These are phyloP conservation scores for Neolentinus lepideus DNA, from an alignment of 1,284 basidiomycete species.

Conservation along the genomic window DNA sequence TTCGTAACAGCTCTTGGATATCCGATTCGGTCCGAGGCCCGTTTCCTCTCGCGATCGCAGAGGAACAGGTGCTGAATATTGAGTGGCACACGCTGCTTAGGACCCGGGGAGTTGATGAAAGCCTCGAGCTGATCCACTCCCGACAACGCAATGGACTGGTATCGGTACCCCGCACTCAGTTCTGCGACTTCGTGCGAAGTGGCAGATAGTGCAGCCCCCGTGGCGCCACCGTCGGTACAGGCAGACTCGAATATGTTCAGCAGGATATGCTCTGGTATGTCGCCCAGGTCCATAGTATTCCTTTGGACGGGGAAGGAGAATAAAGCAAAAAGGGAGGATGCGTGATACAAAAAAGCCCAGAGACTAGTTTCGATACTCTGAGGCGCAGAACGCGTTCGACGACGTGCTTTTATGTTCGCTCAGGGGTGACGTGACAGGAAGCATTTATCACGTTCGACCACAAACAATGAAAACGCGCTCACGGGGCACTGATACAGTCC, in stretches of 20 bases:
- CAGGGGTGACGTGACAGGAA: no score
- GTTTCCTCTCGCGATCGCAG: constrained; percentile 15
- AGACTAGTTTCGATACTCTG: no score
- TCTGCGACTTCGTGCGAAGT: constrained; percentile 29
- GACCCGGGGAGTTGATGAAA: constrained; percentile 20
- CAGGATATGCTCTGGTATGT: constrained; percentile 16
- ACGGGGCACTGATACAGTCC: no score
- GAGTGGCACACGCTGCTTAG: constrained; percentile 21
- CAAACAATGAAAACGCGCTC: no score
- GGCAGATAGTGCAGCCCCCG: constrained; percentile 24
- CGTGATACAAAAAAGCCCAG: no score
- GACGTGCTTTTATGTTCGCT: no score
- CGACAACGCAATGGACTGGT: constrained; percentile 26
- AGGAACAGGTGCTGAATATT: constrained; percentile 30
- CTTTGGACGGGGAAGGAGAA: no score
- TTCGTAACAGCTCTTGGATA: neutral
- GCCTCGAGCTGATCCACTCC: constrained; percentile 17
- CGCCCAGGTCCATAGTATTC: neutral
- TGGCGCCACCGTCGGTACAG: constrained; percentile 27
- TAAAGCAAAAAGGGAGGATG: no score
- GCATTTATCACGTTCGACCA: no score
- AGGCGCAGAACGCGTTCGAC: no score
- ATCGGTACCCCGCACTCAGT: constrained; percentile 27
- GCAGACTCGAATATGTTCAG: constrained; percentile 30
- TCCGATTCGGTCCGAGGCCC: neutral